Conservation (phyloP, 768 basidiomycete species). For the Termitomyces sp. region DNA sequence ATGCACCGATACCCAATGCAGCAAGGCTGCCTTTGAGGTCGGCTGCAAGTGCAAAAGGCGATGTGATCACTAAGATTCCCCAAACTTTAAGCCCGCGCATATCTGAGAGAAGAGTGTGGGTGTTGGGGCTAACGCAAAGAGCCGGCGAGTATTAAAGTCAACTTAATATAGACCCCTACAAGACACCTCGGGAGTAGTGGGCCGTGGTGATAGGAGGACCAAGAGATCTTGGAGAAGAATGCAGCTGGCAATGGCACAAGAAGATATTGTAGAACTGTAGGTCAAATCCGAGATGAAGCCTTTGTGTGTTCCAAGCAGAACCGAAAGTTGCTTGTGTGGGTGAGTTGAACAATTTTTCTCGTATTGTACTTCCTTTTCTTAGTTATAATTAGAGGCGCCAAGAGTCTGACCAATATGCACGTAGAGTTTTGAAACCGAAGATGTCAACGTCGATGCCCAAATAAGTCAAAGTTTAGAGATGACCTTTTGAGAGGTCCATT, state of each 20-base stretch:
- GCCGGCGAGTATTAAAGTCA: neutral
- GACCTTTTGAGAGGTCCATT: neutral
- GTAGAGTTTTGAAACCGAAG: neutral
- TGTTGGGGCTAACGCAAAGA: neutral
- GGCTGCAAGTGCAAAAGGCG: neutral
- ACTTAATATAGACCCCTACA: neutral
- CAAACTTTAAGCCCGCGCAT: neutral
- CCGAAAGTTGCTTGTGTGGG: neutral
- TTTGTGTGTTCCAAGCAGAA: neutral
- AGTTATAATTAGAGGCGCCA: neutral
- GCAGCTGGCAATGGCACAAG: neutral
- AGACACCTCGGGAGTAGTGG: neutral
- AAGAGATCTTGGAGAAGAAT: neutral
- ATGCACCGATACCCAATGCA: conserved; percentile 10
- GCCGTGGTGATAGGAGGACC: neutral
- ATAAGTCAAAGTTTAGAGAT: neutral
- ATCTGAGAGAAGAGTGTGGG: neutral
- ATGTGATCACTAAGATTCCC: neutral
- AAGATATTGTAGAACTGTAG: neutral
- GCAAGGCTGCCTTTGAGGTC: conserved; percentile 9
- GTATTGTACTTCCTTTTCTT: neutral
- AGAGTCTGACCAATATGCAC: neutral
- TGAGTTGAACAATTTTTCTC: neutral
- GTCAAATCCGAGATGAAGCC: neutral
- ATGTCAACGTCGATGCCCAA: neutral